These are phyloP conservation scores for Alternaria dauci DNA, from an alignment of 2,329 filamentous ascomycete genomes.

Conservation along the genomic window DNA sequence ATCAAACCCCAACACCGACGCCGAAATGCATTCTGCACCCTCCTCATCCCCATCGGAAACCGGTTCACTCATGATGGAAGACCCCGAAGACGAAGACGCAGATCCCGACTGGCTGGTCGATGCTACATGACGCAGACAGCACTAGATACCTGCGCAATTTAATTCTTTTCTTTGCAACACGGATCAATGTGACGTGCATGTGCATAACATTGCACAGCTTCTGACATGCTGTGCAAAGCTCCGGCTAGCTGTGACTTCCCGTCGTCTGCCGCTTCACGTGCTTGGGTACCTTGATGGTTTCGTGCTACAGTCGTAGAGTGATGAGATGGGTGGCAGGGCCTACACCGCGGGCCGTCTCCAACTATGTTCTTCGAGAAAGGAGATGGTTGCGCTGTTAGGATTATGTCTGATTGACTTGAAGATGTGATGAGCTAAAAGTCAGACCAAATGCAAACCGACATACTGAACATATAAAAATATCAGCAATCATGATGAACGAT, in stretches of 20 bases:
- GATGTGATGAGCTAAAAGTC: neutral
- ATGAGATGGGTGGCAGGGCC: neutral
- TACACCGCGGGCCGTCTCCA: neutral
- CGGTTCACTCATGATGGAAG: constrained; percentile 65
- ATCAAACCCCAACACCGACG: constrained; percentile 2
- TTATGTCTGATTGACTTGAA: neutral
- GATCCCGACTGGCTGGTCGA: constrained; percentile 68
- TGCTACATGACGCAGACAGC: constrained; percentile 9
- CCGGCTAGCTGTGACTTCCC: neutral
- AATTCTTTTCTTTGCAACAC: neutral
- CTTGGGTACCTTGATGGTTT: constrained; percentile 12
- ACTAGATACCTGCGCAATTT: neutral
- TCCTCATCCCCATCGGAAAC: constrained; percentile 47
- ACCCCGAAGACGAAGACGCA: constrained; percentile 71
- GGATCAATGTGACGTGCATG: neutral
- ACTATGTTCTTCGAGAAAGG: neutral
- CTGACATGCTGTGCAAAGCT: neutral
- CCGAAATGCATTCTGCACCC: constrained; percentile 6
- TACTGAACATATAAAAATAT: neutral
- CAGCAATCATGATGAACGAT: neutral
- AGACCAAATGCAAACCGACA: neutral
- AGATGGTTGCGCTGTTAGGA: neutral
- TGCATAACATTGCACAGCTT: neutral
- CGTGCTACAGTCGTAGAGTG: neutral
- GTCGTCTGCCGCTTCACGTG: neutral